These are phyloP conservation scores for Pythium sp. DNA, from an alignment of 352 stramenopile genomes.

Conservation along the genomic window DNA sequence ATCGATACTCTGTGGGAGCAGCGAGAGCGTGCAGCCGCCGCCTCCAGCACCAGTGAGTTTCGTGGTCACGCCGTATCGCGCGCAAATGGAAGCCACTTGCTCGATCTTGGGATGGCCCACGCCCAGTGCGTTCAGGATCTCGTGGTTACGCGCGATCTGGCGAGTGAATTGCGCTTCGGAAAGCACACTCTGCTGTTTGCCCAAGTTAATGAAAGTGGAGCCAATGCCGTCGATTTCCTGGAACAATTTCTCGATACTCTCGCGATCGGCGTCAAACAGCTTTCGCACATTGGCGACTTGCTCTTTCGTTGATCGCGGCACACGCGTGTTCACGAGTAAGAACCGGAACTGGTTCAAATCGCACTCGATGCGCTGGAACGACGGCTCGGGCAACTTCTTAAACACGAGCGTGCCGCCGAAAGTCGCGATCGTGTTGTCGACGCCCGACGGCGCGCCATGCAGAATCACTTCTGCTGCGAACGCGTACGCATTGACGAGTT, in stretches of 20 bases:
- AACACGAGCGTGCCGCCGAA: conserved; percentile 88
- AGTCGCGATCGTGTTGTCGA: conserved; percentile 91
- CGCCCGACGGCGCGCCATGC: conserved; percentile 88
- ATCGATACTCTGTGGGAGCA: conserved; percentile 52
- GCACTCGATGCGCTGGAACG: conserved; percentile 42
- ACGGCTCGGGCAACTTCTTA: conserved; percentile 44
- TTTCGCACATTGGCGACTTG: conserved; percentile 77
- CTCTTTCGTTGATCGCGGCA: conserved; percentile 85
- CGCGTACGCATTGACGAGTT: conserved; percentile 83
- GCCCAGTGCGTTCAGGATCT: conserved; percentile 68
- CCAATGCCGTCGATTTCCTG: conserved; percentile 79
- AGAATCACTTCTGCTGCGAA: conserved; percentile 88
- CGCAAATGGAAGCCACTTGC: conserved; percentile 60
- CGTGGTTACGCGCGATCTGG: conserved; percentile 73
- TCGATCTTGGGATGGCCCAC: conserved; percentile 87
- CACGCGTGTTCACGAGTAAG: conserved; percentile 89
- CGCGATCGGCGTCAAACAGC: conserved; percentile 52
- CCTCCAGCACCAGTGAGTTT: conserved; percentile 90
- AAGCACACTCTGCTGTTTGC: conserved; percentile 31
- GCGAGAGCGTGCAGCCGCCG: conserved; percentile 86
- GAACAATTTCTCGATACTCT: conserved; percentile 54
- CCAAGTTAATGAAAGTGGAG: conserved; percentile 49
- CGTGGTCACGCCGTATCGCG: conserved; percentile 50
- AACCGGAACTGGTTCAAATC: conserved; percentile 77
- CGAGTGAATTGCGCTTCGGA: conserved; percentile 40